These are phyloP conservation scores for Ogataea populi-albae DNA, from an alignment of 805 yeast genomes.

Conservation along the genomic window DNA sequence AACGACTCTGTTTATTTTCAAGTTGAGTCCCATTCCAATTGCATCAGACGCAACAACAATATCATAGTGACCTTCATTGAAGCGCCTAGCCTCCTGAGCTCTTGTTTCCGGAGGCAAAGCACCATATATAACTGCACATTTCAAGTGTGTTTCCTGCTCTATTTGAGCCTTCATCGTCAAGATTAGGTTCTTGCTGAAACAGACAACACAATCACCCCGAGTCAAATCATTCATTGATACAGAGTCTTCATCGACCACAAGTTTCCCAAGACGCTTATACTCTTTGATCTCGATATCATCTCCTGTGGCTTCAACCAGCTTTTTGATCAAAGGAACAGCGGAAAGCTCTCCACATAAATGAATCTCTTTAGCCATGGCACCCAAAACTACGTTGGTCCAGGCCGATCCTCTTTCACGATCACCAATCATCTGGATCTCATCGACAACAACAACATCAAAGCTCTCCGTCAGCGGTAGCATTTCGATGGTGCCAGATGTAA, in stretches of 20 bases:
- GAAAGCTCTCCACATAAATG: slow-evolving; percentile 94
- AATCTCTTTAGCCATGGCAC: slow-evolving; percentile 79
- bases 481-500: slow-evolving; percentile 89
- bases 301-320: slow-evolving; percentile 66
- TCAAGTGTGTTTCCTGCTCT: slow-evolving; percentile 57
- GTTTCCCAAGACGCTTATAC: slow-evolving; percentile 73
- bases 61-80: slow-evolving; percentile 77
- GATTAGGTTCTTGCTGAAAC: slow-evolving; percentile 75
- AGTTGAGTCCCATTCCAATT: slow-evolving; percentile 93
- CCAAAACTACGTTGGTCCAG: slow-evolving; percentile 89
- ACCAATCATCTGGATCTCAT: slow-evolving; percentile 93
- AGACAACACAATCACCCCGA: slow-evolving; percentile 86
- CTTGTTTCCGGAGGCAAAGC: slow-evolving; percentile 95
- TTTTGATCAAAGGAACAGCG: slow-evolving; percentile 63
- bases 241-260: slow-evolving; percentile 50
- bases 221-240: slow-evolving; percentile 40
- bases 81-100: slow-evolving; percentile 73
- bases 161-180: slow-evolving; percentile 65
- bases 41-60: slow-evolving; percentile 95
- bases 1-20: slow-evolving; percentile 76
- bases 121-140: slow-evolving; percentile 91
- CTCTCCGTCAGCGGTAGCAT: slow-evolving; percentile 72
- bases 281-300: slow-evolving; percentile 70
- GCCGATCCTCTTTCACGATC: slow-evolving; percentile 83
- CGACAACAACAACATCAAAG: slow-evolving; percentile 86